Percentiles rank a stretch among this genome's conserved stretches.
Evolutionary conservation across 2,329 filamentous ascomycete genomes (phyloP).

Genomic region (Curvularia sp.): DNA sequence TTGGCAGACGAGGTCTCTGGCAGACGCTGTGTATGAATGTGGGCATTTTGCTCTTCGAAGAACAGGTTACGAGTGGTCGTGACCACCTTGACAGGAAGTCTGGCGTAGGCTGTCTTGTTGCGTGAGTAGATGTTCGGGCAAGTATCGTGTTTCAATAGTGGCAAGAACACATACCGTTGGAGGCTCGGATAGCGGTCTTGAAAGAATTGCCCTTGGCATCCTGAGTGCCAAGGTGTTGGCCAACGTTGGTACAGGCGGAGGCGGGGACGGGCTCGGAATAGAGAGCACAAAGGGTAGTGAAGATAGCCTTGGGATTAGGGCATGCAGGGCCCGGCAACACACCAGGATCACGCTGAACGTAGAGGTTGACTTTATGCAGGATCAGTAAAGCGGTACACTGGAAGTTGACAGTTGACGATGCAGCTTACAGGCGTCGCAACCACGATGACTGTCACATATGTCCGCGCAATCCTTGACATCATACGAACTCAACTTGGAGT

Average conservation of each 20-base stretch:
- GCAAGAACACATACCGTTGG: slow-evolving; percentile 26
- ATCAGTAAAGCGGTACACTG: not conserved
- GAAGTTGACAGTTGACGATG: not conserved
- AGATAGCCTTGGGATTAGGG: slow-evolving; percentile 26
- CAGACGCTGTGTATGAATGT: not conserved
- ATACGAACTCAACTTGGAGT: slow-evolving; percentile 13
- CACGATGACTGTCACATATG: slow-evolving; percentile 5
- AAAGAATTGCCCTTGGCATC: slow-evolving; percentile 22
- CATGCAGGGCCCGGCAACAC: slow-evolving; percentile 17
- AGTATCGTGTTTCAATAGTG: not conserved
- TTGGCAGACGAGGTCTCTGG: not conserved
- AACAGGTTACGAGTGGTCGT: not conserved
- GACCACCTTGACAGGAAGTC: not conserved
- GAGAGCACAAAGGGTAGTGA: slow-evolving; percentile 22
- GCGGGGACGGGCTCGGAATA: slow-evolving; percentile 13
- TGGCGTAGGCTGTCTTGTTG: not conserved
- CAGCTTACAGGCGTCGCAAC: slow-evolving; percentile 19
- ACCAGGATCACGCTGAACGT: slow-evolving; percentile 24
- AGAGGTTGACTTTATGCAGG: slow-evolving; percentile 31
- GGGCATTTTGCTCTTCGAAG: not conserved
- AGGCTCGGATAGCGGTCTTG: slow-evolving; percentile 17
- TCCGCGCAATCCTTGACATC: slow-evolving; percentile 13
- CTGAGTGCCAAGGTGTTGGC: slow-evolving; percentile 17
- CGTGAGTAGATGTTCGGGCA: not conserved
- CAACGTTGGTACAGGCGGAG: slow-evolving; percentile 17